A percentile compares a stretch with the other conserved stretches of the same genome.
Evolutionary conservation across 2,329 filamentous ascomycete species (phyloP).

Genomic region (Ophiostoma ips): DNA sequence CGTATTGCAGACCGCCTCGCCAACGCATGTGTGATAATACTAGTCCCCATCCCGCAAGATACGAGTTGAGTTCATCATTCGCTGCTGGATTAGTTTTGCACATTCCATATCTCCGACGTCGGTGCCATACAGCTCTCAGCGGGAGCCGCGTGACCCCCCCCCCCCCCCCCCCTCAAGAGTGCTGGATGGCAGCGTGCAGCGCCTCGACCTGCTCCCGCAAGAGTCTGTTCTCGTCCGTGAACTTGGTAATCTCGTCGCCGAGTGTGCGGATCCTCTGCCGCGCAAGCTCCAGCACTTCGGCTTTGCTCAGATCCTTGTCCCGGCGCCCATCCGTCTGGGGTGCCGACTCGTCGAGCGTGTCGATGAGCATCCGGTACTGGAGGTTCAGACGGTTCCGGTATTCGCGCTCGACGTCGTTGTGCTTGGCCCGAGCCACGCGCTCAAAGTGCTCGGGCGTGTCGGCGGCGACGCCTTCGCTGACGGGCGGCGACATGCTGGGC

Average conservation of each 20-base stretch:
- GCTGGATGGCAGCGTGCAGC: conserved; percentile 9
- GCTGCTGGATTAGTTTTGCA: too few relatives aligned
- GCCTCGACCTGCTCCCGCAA: conserved; percentile 9
- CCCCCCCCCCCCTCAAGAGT: neutral
- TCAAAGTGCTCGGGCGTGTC: neutral
- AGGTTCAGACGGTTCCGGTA: conserved; percentile 33
- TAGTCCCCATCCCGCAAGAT: too few relatives aligned
- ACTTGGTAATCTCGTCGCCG: conserved; percentile 23
- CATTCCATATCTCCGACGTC: too few relatives aligned
- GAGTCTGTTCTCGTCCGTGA: conserved; percentile 13
- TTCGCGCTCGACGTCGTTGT: conserved; percentile 35
- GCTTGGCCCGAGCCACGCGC: conserved; percentile 15
- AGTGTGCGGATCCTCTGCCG: conserved; percentile 27
- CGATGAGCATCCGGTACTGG: conserved; percentile 30
- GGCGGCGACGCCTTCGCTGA: neutral
- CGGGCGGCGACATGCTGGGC: neutral
- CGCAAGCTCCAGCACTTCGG: conserved; percentile 32
- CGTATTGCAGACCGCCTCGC: too few relatives aligned
- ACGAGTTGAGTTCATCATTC: too few relatives aligned
- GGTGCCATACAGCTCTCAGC: too few relatives aligned
- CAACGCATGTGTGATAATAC: too few relatives aligned
- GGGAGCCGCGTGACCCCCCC: too few relatives aligned
- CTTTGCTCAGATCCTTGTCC: conserved; percentile 24
- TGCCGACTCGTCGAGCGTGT: conserved; percentile 24
- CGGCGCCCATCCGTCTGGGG: conserved; percentile 2